Evolutionary conservation across 1,139 yeast genomes (phyloP).

Genomic region (Citeromyces hawaiiensis): DNA sequence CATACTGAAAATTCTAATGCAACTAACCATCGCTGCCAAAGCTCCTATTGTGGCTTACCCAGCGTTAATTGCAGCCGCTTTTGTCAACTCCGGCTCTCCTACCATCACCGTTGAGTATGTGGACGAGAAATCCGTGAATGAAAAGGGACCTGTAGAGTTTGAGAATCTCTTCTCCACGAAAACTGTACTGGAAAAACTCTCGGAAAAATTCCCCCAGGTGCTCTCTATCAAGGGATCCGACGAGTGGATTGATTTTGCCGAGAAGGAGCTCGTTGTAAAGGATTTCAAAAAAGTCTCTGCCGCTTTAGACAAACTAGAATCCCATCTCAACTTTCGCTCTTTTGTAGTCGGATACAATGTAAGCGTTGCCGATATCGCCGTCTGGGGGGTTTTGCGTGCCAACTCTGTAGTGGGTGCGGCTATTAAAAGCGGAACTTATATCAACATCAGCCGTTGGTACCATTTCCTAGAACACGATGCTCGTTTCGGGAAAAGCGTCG

Average conservation of each 20-base stretch:
- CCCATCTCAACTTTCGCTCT: conserved; percentile 76
- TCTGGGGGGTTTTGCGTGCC: conserved; percentile 91
- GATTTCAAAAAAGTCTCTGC: conserved; percentile 78
- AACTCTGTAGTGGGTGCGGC: conserved; percentile 88
- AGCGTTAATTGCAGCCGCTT: conserved; percentile 65
- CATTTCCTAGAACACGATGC: conserved; percentile 55
- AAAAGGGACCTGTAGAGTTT: conserved; percentile 25
- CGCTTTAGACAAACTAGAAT: conserved; percentile 69
- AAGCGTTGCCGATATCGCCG: conserved; percentile 70
- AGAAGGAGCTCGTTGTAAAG: conserved; percentile 58
- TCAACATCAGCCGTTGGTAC: conserved; percentile 92
- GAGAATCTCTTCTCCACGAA: conserved; percentile 10
- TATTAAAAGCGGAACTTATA: conserved; percentile 70
- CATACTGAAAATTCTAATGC: too few relatives aligned
- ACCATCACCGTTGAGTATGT: conserved; percentile 52
- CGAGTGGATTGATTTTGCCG: conserved; percentile 60
- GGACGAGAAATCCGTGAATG: conserved; percentile 37
- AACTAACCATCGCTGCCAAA: conserved; percentile 56
- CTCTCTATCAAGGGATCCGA: conserved; percentile 21
- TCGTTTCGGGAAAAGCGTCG: conserved; percentile 59
- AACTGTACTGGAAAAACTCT: conserved; percentile 18
- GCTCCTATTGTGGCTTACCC: conserved; percentile 76
- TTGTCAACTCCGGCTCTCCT: conserved; percentile 45
- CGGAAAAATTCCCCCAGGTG: conserved; percentile 29
- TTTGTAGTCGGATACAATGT: conserved; percentile 55